Evolutionary conservation across 2,329 filamentous ascomycete species (phyloP), one percentile per base, ranked within the genome.

Genomic region (Zymoseptoria passerinii): DNA sequence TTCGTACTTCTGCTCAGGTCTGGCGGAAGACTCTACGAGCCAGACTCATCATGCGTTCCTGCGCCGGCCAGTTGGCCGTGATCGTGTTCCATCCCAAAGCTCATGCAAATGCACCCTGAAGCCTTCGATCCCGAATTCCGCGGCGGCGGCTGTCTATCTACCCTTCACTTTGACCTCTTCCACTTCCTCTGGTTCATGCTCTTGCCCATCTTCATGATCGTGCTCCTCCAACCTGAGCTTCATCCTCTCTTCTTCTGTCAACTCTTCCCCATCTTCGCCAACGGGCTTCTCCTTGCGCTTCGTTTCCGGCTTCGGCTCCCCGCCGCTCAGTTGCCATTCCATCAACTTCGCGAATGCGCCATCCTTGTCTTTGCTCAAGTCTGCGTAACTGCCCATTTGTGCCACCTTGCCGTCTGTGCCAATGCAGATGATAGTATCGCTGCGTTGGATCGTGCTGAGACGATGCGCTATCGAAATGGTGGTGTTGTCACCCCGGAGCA

Each of bases 391-490:
- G 58, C 94, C 94, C 63, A 89, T 88, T 73, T 99, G 92, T 2
- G 92, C 94, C 3, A 99, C 92, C 59, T 83, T 87, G 62, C 94
- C 95, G 68, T 96, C 87, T 58, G 81, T 84, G 60, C 88, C 88
- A 48, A 99, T 85, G 28, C 96, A 92, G 66, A 99, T 94, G 71
- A 99, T 95, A 63, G 86, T 87, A 71, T 99, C 94, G 1, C 90
- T 95, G 59, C 94, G 84, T 76, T 97, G 96, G 76, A 99, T 99
- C 0, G 94, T 99, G 1, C 90, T 95, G 4, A 99, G 81, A 52
- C 95, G 86, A 75, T 99, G 94, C 0, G 94, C 95, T 68, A 99
- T 99, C 56, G 90, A 95, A 71, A 99, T 97, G 9, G 94, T 99
- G 0, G 95, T 99, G 74, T 94, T 96, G 69, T 87, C 89, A 29